Evolutionary conservation across 305 asterid species (phyloP).

Genomic region (Fraxinus greggii): DNA sequence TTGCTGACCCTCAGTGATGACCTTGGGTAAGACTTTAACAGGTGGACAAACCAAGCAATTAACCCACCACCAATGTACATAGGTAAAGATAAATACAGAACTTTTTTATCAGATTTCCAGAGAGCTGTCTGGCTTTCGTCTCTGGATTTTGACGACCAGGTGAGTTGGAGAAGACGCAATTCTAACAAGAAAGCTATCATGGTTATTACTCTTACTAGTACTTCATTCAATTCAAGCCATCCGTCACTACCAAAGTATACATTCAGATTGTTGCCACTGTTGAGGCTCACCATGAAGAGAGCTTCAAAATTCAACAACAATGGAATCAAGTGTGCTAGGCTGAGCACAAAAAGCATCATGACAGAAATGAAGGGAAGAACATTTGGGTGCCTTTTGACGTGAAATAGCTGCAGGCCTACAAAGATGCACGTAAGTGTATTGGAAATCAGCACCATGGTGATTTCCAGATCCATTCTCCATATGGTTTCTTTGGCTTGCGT

Average conservation of each 20-base stretch:
- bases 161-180: slow-evolving; percentile 71
- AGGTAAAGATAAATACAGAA: slow-evolving; percentile 61
- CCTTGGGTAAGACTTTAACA: slow-evolving; percentile 38
- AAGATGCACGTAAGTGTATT: slow-evolving; percentile 70
- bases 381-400: slow-evolving; percentile 56
- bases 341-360: slow-evolving; percentile 63
- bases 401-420: slow-evolving; percentile 69
- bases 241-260: slow-evolving; percentile 61
- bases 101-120: slow-evolving; percentile 75
- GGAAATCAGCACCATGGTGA: slow-evolving; percentile 79
- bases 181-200: slow-evolving; percentile 91
- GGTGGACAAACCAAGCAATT: slow-evolving; percentile 63
- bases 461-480: slow-evolving; percentile 92
- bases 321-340: slow-evolving; percentile 76
- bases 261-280: slow-evolving; percentile 47
- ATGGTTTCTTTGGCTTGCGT: slow-evolving; percentile 71
- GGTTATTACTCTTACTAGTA: slow-evolving; percentile 73
- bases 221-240: slow-evolving; percentile 87
- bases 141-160: slow-evolving; percentile 71
- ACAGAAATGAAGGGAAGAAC: slow-evolving; percentile 62
- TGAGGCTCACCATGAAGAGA: slow-evolving; percentile 50
- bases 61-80: slow-evolving; percentile 64
- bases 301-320: slow-evolving; percentile 83
- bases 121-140: slow-evolving; percentile 39
- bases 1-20: slow-evolving; percentile 20